Conservation (phyloP, 2,329 filamentous ascomycete species). For the Thielaviopsis euricoi region DNA sequence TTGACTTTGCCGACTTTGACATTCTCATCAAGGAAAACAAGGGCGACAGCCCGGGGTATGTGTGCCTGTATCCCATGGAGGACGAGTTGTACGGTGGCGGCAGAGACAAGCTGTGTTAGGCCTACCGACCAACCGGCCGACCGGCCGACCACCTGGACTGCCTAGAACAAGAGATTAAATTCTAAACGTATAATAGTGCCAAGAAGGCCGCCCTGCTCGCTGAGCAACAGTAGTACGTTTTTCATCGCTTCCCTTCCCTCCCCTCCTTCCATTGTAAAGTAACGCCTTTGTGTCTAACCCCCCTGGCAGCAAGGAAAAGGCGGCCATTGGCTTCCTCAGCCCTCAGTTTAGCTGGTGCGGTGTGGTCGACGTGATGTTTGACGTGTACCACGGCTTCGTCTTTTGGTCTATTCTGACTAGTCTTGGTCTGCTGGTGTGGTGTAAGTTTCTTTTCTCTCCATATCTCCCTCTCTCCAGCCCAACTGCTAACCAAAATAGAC, state of each 20-base stretch:
- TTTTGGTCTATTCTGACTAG: conserved; percentile 95
- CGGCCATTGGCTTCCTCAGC: conserved; percentile 52
- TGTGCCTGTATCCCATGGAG: conserved; percentile 67
- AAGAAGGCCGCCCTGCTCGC: conserved; percentile 8
- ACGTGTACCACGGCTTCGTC: conserved; percentile 89
- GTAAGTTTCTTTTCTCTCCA: conserved; percentile 33
- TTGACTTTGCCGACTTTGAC: conserved; percentile 84
- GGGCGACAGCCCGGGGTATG: conserved; percentile 93
- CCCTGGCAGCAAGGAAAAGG: conserved; percentile 52
- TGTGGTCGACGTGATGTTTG: conserved; percentile 64
- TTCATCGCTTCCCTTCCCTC: conserved; percentile 20
- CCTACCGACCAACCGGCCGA: conserved; percentile 12
- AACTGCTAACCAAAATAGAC: conserved; percentile 30
- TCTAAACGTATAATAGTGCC: conserved; percentile 24
- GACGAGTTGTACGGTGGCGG: conserved; percentile 18
- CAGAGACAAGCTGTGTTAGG: conserved; percentile 2
- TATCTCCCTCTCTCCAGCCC: no score
- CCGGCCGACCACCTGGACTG: no score
- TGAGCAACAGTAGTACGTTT: conserved; percentile 17
- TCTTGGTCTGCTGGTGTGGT: conserved; percentile 82
- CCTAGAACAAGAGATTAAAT: conserved; percentile 7
- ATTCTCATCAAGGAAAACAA: conserved; percentile 77
- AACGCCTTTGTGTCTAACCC: no score
- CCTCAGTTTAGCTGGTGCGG: conserved; percentile 57
- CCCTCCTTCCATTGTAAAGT: no score